These are phyloP conservation scores for Prosopis cineraria DNA, from an alignment of 306 rosid species.

Conservation along the genomic window DNA sequence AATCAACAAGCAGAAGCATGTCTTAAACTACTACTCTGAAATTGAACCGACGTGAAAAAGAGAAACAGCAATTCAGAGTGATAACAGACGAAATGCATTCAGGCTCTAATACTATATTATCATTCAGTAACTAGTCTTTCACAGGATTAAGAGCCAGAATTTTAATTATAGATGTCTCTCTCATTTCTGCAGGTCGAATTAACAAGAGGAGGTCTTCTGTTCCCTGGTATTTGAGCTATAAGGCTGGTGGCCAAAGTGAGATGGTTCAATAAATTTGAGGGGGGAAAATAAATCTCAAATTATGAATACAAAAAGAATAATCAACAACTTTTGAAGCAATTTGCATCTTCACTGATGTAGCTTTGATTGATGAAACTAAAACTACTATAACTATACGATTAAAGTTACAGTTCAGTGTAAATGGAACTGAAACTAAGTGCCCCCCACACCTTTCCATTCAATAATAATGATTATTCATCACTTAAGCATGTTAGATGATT, in stretches of 20 bases:
- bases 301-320: neutral
- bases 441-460: neutral
- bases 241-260: neutral
- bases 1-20: constrained; percentile 14
- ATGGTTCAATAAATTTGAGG: neutral
- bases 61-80: neutral
- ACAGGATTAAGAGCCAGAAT: neutral
- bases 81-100: neutral
- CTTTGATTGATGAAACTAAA: neutral
- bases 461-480: neutral
- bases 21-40: constrained; percentile 1
- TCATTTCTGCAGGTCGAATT: neutral
- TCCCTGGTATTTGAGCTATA: neutral
- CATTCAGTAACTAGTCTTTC: neutral
- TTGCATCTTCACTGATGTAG: neutral
- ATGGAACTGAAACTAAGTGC: neutral
- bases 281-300: neutral
- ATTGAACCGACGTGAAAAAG: neutral
- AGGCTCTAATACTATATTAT: neutral
- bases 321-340: neutral
- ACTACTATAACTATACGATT: neutral
- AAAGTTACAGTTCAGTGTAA: neutral
- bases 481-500: neutral
- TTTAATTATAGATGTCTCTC: neutral
- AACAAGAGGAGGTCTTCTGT: neutral